Base-by-base conservation (phyloP, 495 filamentous ascomycete species). In the Aspergillus carlsbadensis region DNA sequence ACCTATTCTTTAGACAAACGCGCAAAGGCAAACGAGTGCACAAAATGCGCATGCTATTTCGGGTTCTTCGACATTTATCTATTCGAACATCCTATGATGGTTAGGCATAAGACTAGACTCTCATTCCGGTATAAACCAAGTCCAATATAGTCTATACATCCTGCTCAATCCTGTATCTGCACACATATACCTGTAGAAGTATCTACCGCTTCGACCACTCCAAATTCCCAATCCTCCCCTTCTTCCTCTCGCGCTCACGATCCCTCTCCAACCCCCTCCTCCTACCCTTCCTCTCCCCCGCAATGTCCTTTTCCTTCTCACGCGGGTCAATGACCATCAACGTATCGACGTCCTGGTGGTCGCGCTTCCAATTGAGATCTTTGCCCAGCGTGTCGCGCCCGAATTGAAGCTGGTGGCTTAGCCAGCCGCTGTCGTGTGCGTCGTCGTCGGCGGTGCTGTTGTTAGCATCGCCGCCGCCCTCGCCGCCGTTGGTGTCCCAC, bases 291-390 rank as follows among this genome's bases (percentile, higher is more conserved):
- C 59, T 64, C 39, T 62, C 59, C 34, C 59, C 21, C 10, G 64
- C 61, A 34, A 94, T 74, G 37, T 89, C 87, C 70, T 81, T 84
- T 50, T 88, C 86, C 62, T 88, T 92, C 73, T 93, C 92, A 50
- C 89, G 75, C 1, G 95, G 95, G 74, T 98, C 95, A 72, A 98
- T 96, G 2, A 98, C 91, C 56, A 96, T 87, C 44, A 98, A 72
- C 64, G 96, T 91, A 61, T 94, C 89, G 56, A 89, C 87, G 46
- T 91, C 88, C 59, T 91, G 89, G 45, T 92, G 89, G 65, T 90
- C 87, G 72, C 86, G 85, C 70, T 92, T 91, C 81, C 92, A 97
- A 34, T 83, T 89, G 52, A 96, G 69, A 69, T 96, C 91, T 66
- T 98, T 98, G 33, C 95, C 94, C 3, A 96, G 70, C 54, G 86